phyloP scores from a whole-genome alignment of 257 asterid genomes.

The Capsicum chinense region DNA sequence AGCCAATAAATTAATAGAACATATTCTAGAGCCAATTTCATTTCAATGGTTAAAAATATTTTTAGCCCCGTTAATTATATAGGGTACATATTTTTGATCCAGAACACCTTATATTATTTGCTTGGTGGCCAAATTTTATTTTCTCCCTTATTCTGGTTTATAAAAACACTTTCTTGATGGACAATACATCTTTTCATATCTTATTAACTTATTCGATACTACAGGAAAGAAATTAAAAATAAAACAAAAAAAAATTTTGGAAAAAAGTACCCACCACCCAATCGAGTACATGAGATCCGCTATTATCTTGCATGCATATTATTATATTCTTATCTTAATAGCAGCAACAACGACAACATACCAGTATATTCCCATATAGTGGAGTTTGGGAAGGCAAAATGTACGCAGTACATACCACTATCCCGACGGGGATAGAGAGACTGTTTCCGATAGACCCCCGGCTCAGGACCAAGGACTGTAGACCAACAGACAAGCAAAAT shows the following conservation, averaged over 20 bases:
- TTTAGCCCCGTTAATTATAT: no score
- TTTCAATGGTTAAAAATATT: no score
- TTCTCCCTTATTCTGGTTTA: not conserved
- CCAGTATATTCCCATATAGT: no score
- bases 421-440: fast-evolving
- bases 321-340: not conserved
- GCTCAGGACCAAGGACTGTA: no score
- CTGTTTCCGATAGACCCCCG: no score
- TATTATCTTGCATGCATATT: not conserved
- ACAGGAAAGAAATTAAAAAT: conserved; percentile 24
- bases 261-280: not conserved
- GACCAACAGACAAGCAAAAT: no score
- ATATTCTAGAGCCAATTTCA: no score
- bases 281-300: not conserved
- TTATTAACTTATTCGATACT: conserved; percentile 17
- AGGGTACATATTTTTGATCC: not conserved
- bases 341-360: no score
- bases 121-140: not conserved
- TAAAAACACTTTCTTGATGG: conserved; percentile 39
- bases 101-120: not conserved
- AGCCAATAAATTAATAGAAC: no score
- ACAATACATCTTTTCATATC: conserved; percentile 36
- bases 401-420: no score
- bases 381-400: no score
- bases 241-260: not conserved